Base-by-base conservation (phyloP, 768 basidiomycete species). In the Amylocystis lapponica region DNA sequence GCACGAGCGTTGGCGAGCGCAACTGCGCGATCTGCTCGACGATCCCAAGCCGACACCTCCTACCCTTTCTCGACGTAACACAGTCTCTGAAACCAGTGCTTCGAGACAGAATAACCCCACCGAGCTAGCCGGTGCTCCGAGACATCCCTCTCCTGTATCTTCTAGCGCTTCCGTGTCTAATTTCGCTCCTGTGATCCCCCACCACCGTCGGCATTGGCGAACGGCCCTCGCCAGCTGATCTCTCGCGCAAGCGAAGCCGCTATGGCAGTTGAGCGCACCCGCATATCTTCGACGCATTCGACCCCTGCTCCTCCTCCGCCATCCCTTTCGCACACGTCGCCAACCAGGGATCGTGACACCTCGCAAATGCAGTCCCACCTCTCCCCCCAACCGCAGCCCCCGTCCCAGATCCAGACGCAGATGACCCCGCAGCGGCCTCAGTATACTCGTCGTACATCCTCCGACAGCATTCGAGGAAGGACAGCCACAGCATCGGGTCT, bases 241-340 rank as follows among this genome's bases (percentile, higher is more conserved):
- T 50, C 49, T 5, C 37, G 25, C n/a, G 52, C 52, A 0, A 54
- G 52, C 22, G 26, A n/a, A 9, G 52, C 52, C 2, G 52, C 52
- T 5, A 37, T 41, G 11, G 48, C 48, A 11, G 47, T 44, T 19
- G 48, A 51, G 39, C 47, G 48, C 14, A 47, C 58, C 1, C 57
- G 57, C 19, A 50, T 49, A 7, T 44, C 49, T 7, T 53, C 56
- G 12, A 32, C n/a, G n/a, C n/a, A n/a, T n/a, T n/a, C n/a, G n/a
- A n/a, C n/a, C n/a, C n/a, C n/a, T n/a, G n/a, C n/a, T n/a, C n/a
- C n/a, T n/a, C n/a, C n/a, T n/a, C n/a, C n/a, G n/a, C n/a, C n/a
- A n/a, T n/a, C n/a, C n/a, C n/a, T n/a, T n/a, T n/a, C n/a, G n/a
- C n/a, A n/a, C n/a, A n/a, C n/a, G n/a, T n/a, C n/a, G n/a, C n/a